Percentiles rank a stretch among this genome's conserved stretches.
phyloP scores from a whole-genome alignment of 805 yeast species.

The Candida ovalis region DNA sequence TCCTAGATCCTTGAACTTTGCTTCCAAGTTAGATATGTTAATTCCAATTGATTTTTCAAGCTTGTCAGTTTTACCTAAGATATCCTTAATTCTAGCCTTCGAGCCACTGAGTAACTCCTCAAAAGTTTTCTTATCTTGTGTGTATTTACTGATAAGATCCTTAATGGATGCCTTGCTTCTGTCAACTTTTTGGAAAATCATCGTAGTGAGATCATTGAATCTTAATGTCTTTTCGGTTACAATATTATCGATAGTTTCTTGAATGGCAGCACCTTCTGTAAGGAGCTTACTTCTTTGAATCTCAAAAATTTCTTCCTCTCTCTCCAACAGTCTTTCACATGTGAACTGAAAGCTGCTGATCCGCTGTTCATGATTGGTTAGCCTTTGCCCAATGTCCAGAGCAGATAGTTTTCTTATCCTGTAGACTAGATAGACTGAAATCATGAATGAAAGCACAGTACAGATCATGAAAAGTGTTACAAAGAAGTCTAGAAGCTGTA shows the following conservation, averaged over 20 bases:
- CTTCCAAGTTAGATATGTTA: background rate
- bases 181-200: background rate
- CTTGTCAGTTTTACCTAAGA: slow-evolving; percentile 1
- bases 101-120: slow-evolving; percentile 4
- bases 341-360: slow-evolving; percentile 13
- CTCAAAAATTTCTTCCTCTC: slow-evolving; percentile 17
- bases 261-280: slow-evolving; percentile 9
- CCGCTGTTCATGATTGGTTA: slow-evolving; percentile 11
- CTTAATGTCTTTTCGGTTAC: slow-evolving; percentile 3
- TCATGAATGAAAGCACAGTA: background rate
- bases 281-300: slow-evolving; percentile 6
- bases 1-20: background rate
- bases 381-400: background rate
- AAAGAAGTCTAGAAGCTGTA: slow-evolving; percentile 12
- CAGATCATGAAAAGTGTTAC: slow-evolving; percentile 1
- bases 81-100: slow-evolving; percentile 5
- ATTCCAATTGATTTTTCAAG: slow-evolving; percentile 3
- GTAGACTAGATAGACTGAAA: slow-evolving; percentile 1
- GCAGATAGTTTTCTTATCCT: slow-evolving; percentile 4
- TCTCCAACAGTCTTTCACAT: slow-evolving; percentile 13
- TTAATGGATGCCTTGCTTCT: background rate
- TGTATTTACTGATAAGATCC: slow-evolving; percentile 2
- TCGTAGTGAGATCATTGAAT: slow-evolving; percentile 9
- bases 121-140: slow-evolving; percentile 3
- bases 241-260: slow-evolving; percentile 3